A percentile compares a stretch with the other conserved stretches of the same genome.
phyloP scores from a whole-genome alignment of 1,139 yeast genomes.

The Insectozyma bohioensis region DNA sequence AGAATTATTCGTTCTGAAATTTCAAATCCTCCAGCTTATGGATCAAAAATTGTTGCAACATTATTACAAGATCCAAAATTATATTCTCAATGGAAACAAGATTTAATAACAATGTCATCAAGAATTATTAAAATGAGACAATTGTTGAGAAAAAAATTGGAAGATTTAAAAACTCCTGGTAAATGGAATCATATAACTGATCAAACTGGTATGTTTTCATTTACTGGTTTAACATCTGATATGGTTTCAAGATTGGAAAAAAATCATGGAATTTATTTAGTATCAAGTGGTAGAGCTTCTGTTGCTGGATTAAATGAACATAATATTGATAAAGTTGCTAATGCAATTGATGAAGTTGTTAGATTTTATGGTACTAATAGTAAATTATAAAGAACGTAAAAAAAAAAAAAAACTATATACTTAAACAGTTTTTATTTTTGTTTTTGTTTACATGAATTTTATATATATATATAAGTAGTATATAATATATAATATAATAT shows the following conservation, averaged over 20 bases:
- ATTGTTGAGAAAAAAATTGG: conserved; percentile 59
- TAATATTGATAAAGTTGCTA: conserved; percentile 79
- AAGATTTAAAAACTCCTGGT: conserved; percentile 72
- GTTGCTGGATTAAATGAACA: conserved; percentile 88
- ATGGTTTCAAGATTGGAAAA: conserved; percentile 80
- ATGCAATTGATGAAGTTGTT: conserved; percentile 80
- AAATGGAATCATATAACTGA: conserved; percentile 90
- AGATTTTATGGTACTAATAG: conserved; percentile 25
- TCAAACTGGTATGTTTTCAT: conserved; percentile 97
- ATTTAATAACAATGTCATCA: conserved; percentile 84
- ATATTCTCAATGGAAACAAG: conserved; percentile 79
- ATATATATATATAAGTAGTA: background rate
- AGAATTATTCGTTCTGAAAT: conserved; percentile 79
- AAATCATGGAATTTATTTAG: conserved; percentile 77
- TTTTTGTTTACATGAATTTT: background rate
- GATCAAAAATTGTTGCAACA: conserved; percentile 86
- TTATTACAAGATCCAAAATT: conserved; percentile 67
- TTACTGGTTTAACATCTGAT: conserved; percentile 78
- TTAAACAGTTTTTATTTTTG: too few relatives aligned
- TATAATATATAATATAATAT: too few relatives aligned
- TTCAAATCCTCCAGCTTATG: conserved; percentile 95
- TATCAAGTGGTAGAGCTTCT: conserved; percentile 86
- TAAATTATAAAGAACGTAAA: conserved; percentile 15
- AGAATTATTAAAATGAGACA: conserved; percentile 80
- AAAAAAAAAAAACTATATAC: too few relatives aligned